Evolutionary conservation across 768 basidiomycete genomes (phyloP), one percentile per base, ranked within the genome.

Genomic region (Tylopilus rubrobrunneus): DNA sequence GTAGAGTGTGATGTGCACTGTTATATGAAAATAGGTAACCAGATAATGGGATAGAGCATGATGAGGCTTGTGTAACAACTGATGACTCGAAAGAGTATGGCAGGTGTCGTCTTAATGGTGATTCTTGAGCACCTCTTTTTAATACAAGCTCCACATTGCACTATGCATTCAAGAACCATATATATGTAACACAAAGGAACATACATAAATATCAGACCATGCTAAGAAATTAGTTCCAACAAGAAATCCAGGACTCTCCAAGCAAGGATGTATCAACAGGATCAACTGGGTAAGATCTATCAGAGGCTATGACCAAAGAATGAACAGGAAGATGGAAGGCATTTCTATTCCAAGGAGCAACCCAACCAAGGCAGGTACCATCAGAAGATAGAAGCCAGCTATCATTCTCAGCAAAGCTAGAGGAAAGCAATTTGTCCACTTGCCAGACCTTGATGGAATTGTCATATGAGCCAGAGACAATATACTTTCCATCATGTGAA

Each of bases 361-460:
- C 10, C 55, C 55, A 53, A 2, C 41, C 41, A 42, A 23, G 23
- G 21, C 19, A 42, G 23, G 41, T 8, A 19, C 21, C 34, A 17
- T 42, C 5, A 39, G 45, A 55, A 25, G 45, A 55, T 19, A 50
- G 45, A 27, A 57, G 45, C 57, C 50, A 58, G 21, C 57, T 23
- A 52, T 52, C 21, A 2, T 34, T 5, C 2, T 40, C 9, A n/a
- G n/a, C 36, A 56, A 12, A 36, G 36, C 7, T 34, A n/a, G n/a
- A n/a, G 21, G 37, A 52, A 17, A 0, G 19, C 48, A 27, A 0
- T 45, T 37, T 28, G 41, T 21, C 7, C 7, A 14, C 10, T 7
- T 6, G 51, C 53, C 56, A 58, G 1, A 51, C 42, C 25, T 55
- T 58, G 29, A 58, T 34, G 27, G 53, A 31, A 1, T 6, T 2